Evolutionary conservation across 1,284 basidiomycete species (phyloP).

Genomic region (Ceratobasidium sp.): DNA sequence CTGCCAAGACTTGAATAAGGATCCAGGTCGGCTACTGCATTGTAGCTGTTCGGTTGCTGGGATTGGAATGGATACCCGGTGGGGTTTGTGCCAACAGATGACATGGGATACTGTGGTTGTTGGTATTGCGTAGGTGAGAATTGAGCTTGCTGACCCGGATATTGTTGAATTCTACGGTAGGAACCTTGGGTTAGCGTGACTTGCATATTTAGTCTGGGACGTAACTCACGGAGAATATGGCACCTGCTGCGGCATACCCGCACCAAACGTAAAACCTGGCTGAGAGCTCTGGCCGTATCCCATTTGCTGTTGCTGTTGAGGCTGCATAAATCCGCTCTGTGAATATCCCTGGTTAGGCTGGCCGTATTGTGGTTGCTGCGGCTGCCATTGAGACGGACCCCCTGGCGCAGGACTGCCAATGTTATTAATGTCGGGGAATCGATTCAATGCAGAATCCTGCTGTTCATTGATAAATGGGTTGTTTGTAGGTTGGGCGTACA

Average conservation of each 20-base stretch:
- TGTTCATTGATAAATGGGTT: conserved; percentile 11
- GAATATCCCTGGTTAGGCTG: conserved; percentile 26
- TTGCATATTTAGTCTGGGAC: background rate
- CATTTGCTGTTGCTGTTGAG: conserved; percentile 17
- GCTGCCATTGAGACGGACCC: conserved; percentile 28
- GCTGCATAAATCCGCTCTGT: conserved; percentile 29
- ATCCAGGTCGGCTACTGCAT: conserved; percentile 28
- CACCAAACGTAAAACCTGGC: conserved; percentile 2
- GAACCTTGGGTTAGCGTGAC: background rate
- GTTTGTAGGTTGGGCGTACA: conserved; percentile 35
- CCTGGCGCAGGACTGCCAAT: conserved; percentile 9
- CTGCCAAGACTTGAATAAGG: conserved; percentile 27
- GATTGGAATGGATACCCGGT: conserved; percentile 18
- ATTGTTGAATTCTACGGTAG: conserved; percentile 16
- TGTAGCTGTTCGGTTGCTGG: conserved; percentile 28
- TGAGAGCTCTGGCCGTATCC: conserved; percentile 18
- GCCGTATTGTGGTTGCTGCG: conserved; percentile 16
- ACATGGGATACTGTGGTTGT: conserved; percentile 28
- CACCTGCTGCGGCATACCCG: conserved; percentile 8
- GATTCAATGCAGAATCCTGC: conserved; percentile 19
- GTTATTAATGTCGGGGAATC: conserved; percentile 33
- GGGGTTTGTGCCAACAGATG: conserved; percentile 15
- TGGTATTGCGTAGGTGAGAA: conserved; percentile 25
- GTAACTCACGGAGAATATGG: conserved; percentile 31
- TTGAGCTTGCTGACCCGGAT: conserved; percentile 26